These are phyloP conservation scores for Entomortierella chlamydospora DNA, from an alignment of 192 early-diverging fungal species.

Conservation along the genomic window DNA sequence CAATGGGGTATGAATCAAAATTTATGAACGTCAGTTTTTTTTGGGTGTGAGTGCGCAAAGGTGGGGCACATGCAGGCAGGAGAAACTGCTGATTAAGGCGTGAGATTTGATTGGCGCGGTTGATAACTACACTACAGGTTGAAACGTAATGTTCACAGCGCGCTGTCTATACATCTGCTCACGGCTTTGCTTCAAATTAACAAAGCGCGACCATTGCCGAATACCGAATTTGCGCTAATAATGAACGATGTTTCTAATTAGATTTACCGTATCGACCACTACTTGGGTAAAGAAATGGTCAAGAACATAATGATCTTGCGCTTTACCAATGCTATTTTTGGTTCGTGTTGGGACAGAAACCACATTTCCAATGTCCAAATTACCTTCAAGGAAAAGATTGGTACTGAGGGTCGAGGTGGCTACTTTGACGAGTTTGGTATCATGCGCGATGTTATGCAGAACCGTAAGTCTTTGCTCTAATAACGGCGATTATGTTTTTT, in stretches of 20 bases:
- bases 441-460: conserved; percentile 89
- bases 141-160: not conserved
- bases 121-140: not conserved
- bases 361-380: conserved; percentile 93
- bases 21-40: too few species aligned
- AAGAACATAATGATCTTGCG: conserved; percentile 93
- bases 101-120: conserved; percentile 50
- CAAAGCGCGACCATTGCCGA: not conserved
- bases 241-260: not conserved
- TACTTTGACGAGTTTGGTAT: conserved; percentile 99
- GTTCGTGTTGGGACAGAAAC: conserved; percentile 85
- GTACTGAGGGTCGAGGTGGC: conserved; percentile 95
- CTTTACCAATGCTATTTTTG: conserved; percentile 90
- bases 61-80: too few species aligned
- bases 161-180: too few species aligned
- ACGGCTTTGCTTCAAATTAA: too few species aligned
- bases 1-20: too few species aligned
- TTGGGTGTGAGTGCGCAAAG: too few species aligned
- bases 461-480: conserved; percentile 53
- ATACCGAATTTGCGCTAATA: not conserved
- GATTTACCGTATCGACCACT: conserved; percentile 97
- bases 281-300: conserved; percentile 97
- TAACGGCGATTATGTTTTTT: too few species aligned
- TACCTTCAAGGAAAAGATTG: conserved; percentile 96
- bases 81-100: conserved; percentile 52